phyloP scores from a whole-genome alignment of 2,329 filamentous ascomycete genomes.

The Arthrobotrys sphaeroides region DNA sequence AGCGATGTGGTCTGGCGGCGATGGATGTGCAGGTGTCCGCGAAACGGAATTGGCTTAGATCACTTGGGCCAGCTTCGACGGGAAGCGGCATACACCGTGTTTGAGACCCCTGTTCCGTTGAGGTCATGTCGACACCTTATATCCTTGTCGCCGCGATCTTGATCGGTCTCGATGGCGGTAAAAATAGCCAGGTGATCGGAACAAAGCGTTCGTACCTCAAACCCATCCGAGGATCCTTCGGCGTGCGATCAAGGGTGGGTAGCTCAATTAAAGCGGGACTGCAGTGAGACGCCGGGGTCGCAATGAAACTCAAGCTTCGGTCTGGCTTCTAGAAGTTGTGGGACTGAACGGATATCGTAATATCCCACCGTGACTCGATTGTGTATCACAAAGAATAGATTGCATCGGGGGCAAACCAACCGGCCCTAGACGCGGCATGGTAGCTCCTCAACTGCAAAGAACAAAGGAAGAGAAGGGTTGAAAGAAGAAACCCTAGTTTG shows the following conservation, averaged over 20 bases:
- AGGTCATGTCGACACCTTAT: constrained; percentile 11
- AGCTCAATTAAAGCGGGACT: not conserved
- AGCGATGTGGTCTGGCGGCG: not conserved
- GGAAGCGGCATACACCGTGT: constrained; percentile 31
- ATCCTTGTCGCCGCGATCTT: constrained; percentile 2
- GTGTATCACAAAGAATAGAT: constrained; percentile 21
- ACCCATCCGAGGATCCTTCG: not conserved
- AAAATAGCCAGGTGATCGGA: constrained; percentile 2
- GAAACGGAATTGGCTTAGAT: not conserved
- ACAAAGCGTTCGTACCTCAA: not conserved
- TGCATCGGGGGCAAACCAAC: too few species aligned
- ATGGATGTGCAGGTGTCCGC: not conserved
- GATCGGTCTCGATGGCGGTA: not conserved
- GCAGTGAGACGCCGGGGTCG: not conserved
- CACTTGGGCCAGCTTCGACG: constrained; percentile 1
- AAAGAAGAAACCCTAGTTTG: too few species aligned
- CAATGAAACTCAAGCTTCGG: constrained; percentile 5
- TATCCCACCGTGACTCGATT: not conserved
- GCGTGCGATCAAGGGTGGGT: not conserved
- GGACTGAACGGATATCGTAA: constrained; percentile 3
- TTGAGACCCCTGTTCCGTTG: constrained; percentile 23
- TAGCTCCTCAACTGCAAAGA: too few species aligned
- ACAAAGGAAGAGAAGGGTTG: too few species aligned
- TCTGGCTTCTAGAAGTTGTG: constrained; percentile 14
- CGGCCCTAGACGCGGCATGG: too few species aligned